Base-by-base conservation (phyloP, 148 eudicot genomes). In the Fagopyrum esculentum region DNA sequence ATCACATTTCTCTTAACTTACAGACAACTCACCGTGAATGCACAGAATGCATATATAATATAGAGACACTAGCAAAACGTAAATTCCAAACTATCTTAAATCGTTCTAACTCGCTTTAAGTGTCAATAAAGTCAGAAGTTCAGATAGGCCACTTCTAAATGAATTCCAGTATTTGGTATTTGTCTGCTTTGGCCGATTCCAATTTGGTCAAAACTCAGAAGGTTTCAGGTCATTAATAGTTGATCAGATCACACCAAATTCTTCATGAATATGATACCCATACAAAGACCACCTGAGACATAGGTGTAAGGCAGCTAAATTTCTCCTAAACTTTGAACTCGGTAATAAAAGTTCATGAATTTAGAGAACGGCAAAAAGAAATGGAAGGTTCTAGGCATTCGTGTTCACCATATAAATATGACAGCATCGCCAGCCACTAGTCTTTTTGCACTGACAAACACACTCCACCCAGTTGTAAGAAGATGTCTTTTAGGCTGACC, bases 401-500 rank as follows among this genome's bases (percentile, higher is more conserved):
- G 52, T 49, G 12, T 12, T 60, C 66, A 89, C 93, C 93, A 89
- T 64, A 86, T 89, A 80, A 89, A 89, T 52, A 89, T 82, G 73
- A 89, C 93, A 74, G 90, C 78, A 81, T 89, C 93, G 6, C 93
- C 93, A 64, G 93, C 90, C 79, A 87, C 88, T 66, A 89, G 87
- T 83, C 90, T 82, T 83, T 89, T 89, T 63, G 92, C 90, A 79
- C 92, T 89, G 49, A 88, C 92, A 79, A 88, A 88, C 73, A 88
- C 92, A 64, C 92, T 88, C 92, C 92, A 88, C 64, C 92, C 92
- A 51, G 92, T 89, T 56, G 93, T 89, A 16, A 89, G 87, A 75
- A 89, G 90, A 82, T 89, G 93, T 74, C 90, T 83, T 83, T 89
- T 89, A 15, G 90, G 90, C 80, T 89, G 90, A 73, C 93, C 93